phyloP scores from a whole-genome alignment of 345 rosid species.

The Excoecaria agallocha region DNA sequence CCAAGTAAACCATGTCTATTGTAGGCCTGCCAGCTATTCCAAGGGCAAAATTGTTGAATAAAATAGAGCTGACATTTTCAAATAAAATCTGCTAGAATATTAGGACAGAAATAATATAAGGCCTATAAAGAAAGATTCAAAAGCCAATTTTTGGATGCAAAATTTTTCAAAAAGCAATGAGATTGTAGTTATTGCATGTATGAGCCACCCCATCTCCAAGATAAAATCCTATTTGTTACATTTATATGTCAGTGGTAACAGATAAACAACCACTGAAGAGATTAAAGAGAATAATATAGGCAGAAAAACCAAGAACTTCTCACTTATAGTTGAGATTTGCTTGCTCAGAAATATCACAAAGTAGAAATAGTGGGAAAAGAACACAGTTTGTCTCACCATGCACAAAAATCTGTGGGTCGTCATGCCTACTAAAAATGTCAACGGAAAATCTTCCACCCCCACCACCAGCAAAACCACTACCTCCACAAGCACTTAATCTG shows the following conservation, averaged over 20 bases:
- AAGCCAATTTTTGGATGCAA: background rate
- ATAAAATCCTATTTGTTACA: background rate
- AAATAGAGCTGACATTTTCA: background rate
- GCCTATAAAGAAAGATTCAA: background rate
- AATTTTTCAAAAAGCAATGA: background rate
- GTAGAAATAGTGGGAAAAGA: conserved; percentile 4
- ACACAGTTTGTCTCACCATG: conserved; percentile 64
- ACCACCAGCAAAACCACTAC: conserved; percentile 94
- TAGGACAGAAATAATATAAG: background rate
- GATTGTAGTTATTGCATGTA: background rate
- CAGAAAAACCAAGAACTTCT: background rate
- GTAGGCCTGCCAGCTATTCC: background rate
- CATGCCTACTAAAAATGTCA: conserved; percentile 91
- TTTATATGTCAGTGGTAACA: background rate
- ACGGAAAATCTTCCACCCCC: conserved; percentile 99
- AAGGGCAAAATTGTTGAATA: background rate
- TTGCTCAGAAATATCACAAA: background rate
- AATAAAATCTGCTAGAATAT: background rate
- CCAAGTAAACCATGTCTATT: background rate
- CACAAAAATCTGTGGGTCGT: conserved; percentile 78
- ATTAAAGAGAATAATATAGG: background rate
- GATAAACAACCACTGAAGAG: background rate
- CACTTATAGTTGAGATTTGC: background rate
- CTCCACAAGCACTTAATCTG: conserved; percentile 90
- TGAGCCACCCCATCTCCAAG: no score